phyloP scores from a whole-genome alignment of 495 filamentous ascomycete species.

The Monascus purpureus region DNA sequence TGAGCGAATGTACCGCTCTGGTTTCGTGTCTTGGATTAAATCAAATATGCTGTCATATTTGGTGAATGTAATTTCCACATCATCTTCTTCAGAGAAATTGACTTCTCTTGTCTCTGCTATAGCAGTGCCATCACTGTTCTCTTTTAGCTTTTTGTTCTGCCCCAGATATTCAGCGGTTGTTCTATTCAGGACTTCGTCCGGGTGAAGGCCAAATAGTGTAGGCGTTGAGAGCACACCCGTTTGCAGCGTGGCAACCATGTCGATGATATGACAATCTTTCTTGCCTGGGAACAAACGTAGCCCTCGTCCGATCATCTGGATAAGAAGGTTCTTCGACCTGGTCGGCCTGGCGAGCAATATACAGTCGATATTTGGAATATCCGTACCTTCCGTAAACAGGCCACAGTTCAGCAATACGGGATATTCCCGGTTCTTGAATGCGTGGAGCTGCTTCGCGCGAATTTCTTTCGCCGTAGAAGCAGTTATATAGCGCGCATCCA shows the following conservation, averaged over 20 bases:
- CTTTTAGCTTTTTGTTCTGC: conserved; percentile 31
- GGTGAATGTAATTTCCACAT: conserved; percentile 44
- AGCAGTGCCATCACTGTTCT: conserved; percentile 16
- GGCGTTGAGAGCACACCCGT: conserved; percentile 79
- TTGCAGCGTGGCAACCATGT: conserved; percentile 77
- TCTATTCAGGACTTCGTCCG: conserved; percentile 58
- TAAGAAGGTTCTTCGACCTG: conserved; percentile 72
- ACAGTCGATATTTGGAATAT: conserved; percentile 96
- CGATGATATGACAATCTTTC: conserved; percentile 83
- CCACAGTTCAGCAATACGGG: conserved; percentile 91
- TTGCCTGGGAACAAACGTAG: conserved; percentile 74
- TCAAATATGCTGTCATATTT: conserved; percentile 85
- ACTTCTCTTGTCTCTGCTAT: not conserved
- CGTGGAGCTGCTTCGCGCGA: conserved; percentile 52
- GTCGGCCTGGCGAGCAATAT: conserved; percentile 82
- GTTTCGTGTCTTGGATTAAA: conserved; percentile 67
- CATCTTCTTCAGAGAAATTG: conserved; percentile 5
- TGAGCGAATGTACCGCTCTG: conserved; percentile 61
- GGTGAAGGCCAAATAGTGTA: conserved; percentile 87
- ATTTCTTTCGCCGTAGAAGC: conserved; percentile 52
- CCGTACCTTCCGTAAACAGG: conserved; percentile 92
- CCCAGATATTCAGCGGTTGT: conserved; percentile 43
- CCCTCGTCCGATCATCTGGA: conserved; percentile 96
- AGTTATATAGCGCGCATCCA: conserved; percentile 77
- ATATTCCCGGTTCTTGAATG: conserved; percentile 62